A percentile compares a stretch with the other conserved stretches of the same genome.
Evolutionary conservation across 768 basidiomycete species (phyloP).

Genomic region (Kwoniella dejecticola): DNA sequence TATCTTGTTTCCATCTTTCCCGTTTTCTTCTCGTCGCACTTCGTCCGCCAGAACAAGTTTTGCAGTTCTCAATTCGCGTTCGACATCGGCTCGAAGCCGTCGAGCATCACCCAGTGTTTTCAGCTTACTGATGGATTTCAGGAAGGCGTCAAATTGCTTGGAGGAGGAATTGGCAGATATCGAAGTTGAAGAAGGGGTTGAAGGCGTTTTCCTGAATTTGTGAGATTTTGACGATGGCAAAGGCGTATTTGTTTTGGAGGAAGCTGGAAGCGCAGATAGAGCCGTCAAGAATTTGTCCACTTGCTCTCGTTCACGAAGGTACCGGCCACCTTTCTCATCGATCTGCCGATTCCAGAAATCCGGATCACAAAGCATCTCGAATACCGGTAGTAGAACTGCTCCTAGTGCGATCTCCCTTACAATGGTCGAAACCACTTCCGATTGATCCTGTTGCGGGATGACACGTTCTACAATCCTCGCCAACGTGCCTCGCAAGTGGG

Average conservation of each 20-base stretch:
- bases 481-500: constrained; percentile 72
- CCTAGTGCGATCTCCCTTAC: constrained; percentile 81
- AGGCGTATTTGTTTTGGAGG: constrained; percentile 15
- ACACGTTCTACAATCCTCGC: constrained; percentile 71
- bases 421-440: constrained; percentile 70
- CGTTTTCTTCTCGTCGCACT: constrained; percentile 58
- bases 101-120: constrained; percentile 85
- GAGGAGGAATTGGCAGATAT: constrained; percentile 47
- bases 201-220: constrained; percentile 3
- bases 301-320: constrained; percentile 66
- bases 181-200: constrained; percentile 3
- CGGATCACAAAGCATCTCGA: constrained; percentile 91
- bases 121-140: constrained; percentile 77
- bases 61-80: constrained; percentile 84
- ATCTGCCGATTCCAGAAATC: constrained; percentile 96
- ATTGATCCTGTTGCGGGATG: constrained; percentile 76
- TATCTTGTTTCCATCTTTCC: constrained; percentile 82
- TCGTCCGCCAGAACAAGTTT: constrained; percentile 57
- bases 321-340: constrained; percentile 76
- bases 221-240: constrained; percentile 13
- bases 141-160: constrained; percentile 86
- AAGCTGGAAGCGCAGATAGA: constrained; percentile 31
- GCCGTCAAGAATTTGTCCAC: constrained; percentile 48
- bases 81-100: constrained; percentile 85
- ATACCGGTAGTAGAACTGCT: constrained; percentile 76